Evolutionary conservation across 306 rosid genomes (phyloP), one percentile per base, ranked within the genome.

Genomic region (Pterocarpus santalinus): DNA sequence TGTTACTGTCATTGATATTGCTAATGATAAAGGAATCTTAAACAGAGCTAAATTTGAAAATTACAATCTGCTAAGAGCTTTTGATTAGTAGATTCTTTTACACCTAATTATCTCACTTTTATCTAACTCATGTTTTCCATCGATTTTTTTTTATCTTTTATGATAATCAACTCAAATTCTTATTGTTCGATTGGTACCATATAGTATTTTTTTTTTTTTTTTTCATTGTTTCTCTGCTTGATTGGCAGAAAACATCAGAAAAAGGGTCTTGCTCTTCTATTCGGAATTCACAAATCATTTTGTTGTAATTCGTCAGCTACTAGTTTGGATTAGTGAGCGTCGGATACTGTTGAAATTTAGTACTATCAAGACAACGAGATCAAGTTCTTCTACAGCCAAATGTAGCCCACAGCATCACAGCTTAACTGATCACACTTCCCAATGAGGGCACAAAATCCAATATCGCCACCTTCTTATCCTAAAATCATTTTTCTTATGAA

Each of bases 401-500:
- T 47, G 64, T 10, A 34, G 33, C 62, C 62, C 66, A 33, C 13
- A 38, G 17, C 71, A 57, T 78, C 16, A 28, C 13, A 13, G 15
- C 72, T n/a, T 36, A 33, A 53, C 8, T n/a, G 47, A 60, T 34
- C 69, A 4, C 89, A 74, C 65, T 33, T 75, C 83, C 83, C 90
- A 36, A 87, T 84, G 86, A 69, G 3, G 82, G 90, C 94, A 83
- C 89, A 86, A 32, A 46, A 7, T 32, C 73, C 84, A 64, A 88
- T 34, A 52, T 12, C 28, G 44, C 56, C 44, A 9, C 52, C 55
- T 13, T 35, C 69, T 71, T 82, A 65, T 82, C 89, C 67, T 67
- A 8, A 51, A 60, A 34, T 73, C 77, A 7, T 41, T 77, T 77
- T 65, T 22, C 28, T 22, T 22, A 22, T 22, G 28, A 22, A 22